These are phyloP conservation scores for Saccharomycopsis sp. DNA, from an alignment of 805 yeast species.

Conservation along the genomic window DNA sequence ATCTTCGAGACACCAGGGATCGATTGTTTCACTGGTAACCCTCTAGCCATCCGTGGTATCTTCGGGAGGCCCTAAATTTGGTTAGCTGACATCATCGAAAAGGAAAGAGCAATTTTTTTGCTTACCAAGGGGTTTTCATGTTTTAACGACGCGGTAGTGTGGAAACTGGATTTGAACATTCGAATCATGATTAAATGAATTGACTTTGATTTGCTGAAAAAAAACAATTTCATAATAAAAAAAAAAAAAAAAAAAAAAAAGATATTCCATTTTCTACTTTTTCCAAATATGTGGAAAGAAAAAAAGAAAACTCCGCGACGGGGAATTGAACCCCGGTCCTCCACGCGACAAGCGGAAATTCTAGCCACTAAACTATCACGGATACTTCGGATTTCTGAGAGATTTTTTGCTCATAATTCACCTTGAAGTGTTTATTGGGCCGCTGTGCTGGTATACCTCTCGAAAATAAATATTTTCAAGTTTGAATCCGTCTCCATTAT, in stretches of 20 bases:
- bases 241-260: neutral
- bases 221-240: neutral
- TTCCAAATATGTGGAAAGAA: neutral
- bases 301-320: constrained; percentile 22
- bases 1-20: constrained; percentile 59
- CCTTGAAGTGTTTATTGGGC: too few species aligned
- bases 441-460: too few species aligned
- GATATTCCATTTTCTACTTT: too few species aligned
- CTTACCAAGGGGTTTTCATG: constrained; percentile 54
- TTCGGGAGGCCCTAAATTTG: constrained; percentile 24
- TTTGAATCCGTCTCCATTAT: neutral
- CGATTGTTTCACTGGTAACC: constrained; percentile 46
- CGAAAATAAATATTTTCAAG: neutral
- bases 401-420: too few species aligned
- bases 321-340: constrained; percentile 23
- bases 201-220: too few species aligned
- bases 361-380: constrained; percentile 35
- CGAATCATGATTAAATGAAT: too few species aligned
- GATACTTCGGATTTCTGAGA: constrained; percentile 17
- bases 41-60: constrained; percentile 38
- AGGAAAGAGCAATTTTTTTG: constrained; percentile 12
- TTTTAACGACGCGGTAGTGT: neutral
- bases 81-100: neutral
- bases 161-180: neutral
- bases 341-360: constrained; percentile 32